phyloP scores from a whole-genome alignment of 192 early-diverging fungal species.

The Backusella macrospora region DNA sequence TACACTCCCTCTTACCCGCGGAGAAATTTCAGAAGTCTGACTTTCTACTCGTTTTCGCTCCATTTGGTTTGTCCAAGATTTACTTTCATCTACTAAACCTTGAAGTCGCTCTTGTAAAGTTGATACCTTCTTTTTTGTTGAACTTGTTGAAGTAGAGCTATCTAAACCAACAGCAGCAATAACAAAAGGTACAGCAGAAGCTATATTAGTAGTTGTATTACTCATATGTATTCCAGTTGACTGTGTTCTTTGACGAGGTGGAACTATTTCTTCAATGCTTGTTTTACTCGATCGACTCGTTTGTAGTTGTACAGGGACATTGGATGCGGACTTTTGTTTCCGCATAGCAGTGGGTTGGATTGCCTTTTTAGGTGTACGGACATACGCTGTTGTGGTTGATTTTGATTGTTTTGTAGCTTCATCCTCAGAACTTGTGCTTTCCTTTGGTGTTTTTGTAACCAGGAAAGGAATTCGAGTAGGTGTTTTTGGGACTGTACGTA shows the following conservation, averaged over 20 bases:
- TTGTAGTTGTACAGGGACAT: not conserved
- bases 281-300: constrained; percentile 5
- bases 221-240: not conserved
- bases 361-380: constrained; percentile 12
- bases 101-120: constrained; percentile 19
- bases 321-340: constrained; percentile 9
- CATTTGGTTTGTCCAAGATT: constrained; percentile 3
- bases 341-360: constrained; percentile 8
- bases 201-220: not conserved
- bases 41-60: constrained; percentile 9
- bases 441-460: not conserved
- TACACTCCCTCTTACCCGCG: not conserved
- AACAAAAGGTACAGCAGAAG: too few relatives aligned
- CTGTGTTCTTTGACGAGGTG: not conserved
- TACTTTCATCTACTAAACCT: constrained; percentile 20
- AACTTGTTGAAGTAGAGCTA: not conserved
- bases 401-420: constrained; percentile 2
- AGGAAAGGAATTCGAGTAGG: constrained; percentile 23
- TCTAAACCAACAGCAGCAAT: not conserved
- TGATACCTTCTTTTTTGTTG: constrained; percentile 1
- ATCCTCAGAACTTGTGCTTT: constrained; percentile 19
- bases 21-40: constrained; percentile 4
- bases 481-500: constrained; percentile 2
- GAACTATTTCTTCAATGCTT: not conserved
- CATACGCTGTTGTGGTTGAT: constrained; percentile 6